Evolutionary conservation across 2,329 filamentous ascomycete genomes (phyloP), one percentile per base, ranked within the genome.

Genomic region (Pyricularia pennisetigena): DNA sequence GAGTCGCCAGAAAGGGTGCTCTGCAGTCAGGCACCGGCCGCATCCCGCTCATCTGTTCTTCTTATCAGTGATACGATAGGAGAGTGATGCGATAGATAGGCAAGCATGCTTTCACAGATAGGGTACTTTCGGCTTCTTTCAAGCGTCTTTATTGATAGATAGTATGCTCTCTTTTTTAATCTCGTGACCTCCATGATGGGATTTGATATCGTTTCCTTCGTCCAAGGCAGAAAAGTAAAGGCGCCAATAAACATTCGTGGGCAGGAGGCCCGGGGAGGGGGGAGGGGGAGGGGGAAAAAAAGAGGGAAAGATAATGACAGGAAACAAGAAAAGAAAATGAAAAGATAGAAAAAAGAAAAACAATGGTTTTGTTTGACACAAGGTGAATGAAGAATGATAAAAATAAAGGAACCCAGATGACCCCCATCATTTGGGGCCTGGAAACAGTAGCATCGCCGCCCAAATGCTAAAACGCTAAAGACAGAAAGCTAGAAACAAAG

Each of bases 281-380:
- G 28, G 63, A 64, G 8, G n/a, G n/a, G 16, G 12, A 41, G n/a
- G n/a, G 16, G 12, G 26, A 12, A 1, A 62, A 26, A 65, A 65
- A 65, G 9, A 24, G 24, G 26, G 30, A 12, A 35, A 16, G 35
- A 65, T 16, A 65, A n/a, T 7, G 30, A 65, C 35, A 65, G n/a
- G 41, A 30, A 66, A 66, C 65, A 59, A 65, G 63, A 29, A 32
- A 65, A 65, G 20, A 66, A 66, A 59, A 10, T 12, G 41, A 57
- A 54, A n/a, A n/a, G n/a, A n/a, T n/a, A n/a, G n/a, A n/a, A n/a
- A n/a, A n/a, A n/a, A n/a, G n/a, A n/a, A n/a, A n/a, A 54, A 62
- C 28, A 67, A 62, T 14, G 41, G 41, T 20, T 49, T 49, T 49
- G 41, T 20, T 49, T n/a, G 20, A 49, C 41, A 49, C 41, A 49